Conservation (phyloP, 2,329 filamentous ascomycete species). For the Torrubiellomyces zombiae region DNA sequence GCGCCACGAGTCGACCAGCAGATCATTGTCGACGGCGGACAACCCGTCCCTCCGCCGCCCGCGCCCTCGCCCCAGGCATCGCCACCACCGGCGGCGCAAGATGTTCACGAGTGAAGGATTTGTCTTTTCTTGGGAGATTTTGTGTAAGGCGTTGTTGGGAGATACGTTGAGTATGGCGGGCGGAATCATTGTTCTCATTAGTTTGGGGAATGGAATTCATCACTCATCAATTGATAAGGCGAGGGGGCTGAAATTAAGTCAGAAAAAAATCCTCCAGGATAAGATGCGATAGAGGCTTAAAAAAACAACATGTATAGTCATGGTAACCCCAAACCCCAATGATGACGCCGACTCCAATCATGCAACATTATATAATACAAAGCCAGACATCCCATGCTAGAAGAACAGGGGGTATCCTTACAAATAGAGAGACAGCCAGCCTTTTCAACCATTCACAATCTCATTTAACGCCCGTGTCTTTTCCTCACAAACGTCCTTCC, state of each 20-base stretch:
- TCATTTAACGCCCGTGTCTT: slow-evolving; percentile 6
- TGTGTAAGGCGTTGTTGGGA: slow-evolving; percentile 1
- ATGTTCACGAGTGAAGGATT: slow-evolving; percentile 3
- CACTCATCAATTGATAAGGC: no score
- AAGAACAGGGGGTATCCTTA: no score
- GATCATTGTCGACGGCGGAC: slow-evolving; percentile 48
- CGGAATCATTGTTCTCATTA: no score
- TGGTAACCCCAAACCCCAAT: no score
- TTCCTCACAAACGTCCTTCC: slow-evolving; percentile 7
- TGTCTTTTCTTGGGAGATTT: background rate
- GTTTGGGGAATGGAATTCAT: no score
- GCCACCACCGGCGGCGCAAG: slow-evolving; percentile 4
- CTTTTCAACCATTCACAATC: slow-evolving; percentile 1
- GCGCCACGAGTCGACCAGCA: slow-evolving; percentile 42
- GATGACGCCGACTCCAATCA: no score
- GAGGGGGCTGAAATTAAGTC: no score
- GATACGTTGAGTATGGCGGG: no score
- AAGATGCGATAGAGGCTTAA: background rate
- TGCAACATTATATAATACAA: no score
- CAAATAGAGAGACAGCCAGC: no score
- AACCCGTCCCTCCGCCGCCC: slow-evolving; percentile 17
- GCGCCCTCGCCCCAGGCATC: slow-evolving; percentile 3
- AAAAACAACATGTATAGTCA: background rate
- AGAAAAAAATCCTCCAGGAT: no score
- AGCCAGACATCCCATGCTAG: no score